These are phyloP conservation scores for Neocatenulostroma microsporum DNA, from an alignment of 2,329 filamentous ascomycete genomes.

Conservation along the genomic window DNA sequence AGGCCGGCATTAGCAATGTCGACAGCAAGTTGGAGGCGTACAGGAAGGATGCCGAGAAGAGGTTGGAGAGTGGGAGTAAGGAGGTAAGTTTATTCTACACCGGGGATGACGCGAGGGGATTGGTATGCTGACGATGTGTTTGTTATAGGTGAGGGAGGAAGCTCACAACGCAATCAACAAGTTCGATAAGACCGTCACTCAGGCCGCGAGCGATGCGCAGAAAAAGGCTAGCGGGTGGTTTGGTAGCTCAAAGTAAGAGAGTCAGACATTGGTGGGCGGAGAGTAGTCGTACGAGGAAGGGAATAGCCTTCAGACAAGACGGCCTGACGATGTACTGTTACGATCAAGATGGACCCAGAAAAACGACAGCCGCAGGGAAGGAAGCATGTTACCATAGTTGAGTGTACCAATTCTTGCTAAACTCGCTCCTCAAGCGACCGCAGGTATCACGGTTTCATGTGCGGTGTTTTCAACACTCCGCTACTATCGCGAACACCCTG, in stretches of 20 bases:
- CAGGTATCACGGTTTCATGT: too few species aligned
- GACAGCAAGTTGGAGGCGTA: conserved; percentile 17
- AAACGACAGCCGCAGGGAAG: too few species aligned
- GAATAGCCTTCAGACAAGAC: too few species aligned
- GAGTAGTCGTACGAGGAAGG: too few species aligned
- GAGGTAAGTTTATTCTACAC: conserved; percentile 47
- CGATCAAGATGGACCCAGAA: too few species aligned
- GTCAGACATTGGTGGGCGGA: too few species aligned
- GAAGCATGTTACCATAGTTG: too few species aligned
- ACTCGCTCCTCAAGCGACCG: too few species aligned
- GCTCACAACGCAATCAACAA: conserved; percentile 57
- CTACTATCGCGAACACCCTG: too few species aligned
- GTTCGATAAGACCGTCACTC: conserved; percentile 68
- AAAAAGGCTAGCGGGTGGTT: conserved; percentile 78
- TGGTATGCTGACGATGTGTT: not conserved
- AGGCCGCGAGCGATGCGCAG: conserved; percentile 65
- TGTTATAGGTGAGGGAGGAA: conserved; percentile 35
- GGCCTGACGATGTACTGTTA: too few species aligned
- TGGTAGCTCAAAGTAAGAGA: conserved; percentile 41
- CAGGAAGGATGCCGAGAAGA: conserved; percentile 47
- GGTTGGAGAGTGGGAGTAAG: conserved; percentile 55
- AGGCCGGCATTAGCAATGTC: conserved; percentile 13
- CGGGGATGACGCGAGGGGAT: not conserved
- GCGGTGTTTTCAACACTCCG: too few species aligned
- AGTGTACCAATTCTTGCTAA: too few species aligned